Evolutionary conservation across 1,139 yeast species (phyloP), one percentile per base, ranked within the genome.

Genomic region (Zygosaccharomyces pseudobailii): DNA sequence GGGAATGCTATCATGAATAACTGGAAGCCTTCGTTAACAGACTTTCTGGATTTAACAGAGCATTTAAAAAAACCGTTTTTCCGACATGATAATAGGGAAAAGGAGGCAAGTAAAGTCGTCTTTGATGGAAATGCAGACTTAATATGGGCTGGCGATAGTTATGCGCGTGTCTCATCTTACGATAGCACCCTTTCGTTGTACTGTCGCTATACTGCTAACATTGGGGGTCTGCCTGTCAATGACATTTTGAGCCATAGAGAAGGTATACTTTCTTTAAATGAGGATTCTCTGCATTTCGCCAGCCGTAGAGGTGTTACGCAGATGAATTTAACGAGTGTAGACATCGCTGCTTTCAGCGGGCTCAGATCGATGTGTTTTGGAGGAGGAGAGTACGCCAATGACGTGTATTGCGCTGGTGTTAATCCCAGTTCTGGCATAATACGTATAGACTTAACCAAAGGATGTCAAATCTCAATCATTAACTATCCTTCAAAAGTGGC

Each of bases 81-180:
- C 40, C 51, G 62, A 24, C 63, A 57, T 44, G 68, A 65, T 46
- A 59, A 57, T 32, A 60, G 57, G 42, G 60, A 58, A 17, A 65
- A 65, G 48, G 55, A 57, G 31, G 55, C 57, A 4, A 62, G 64
- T 2, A 61, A 56, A 36, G 44, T 68, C 3, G 58, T 71, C 23
- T 89, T 89, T 65, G 97, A 92, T 66, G 76, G 76, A 40, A 70
- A 76, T 21, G 79, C 82, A 50, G 92, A 89, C 58, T 70, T 90
- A 39, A 63, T 90, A 3, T 92, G 97, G 97, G 74, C 84, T 4
- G 96, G 96, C n/a, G 92, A 86, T 62, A 70, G 59, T 3, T 61
- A 68, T 56, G 84, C 84, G 6, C 67, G 70, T 45, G 63, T 78
- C 10, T 69, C 76, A 0, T 75, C 82, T 0, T 77, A 70, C 52